Evolutionary conservation across 192 early-diverging fungal species (phyloP).

Genomic region (Dissophora globulifera): DNA sequence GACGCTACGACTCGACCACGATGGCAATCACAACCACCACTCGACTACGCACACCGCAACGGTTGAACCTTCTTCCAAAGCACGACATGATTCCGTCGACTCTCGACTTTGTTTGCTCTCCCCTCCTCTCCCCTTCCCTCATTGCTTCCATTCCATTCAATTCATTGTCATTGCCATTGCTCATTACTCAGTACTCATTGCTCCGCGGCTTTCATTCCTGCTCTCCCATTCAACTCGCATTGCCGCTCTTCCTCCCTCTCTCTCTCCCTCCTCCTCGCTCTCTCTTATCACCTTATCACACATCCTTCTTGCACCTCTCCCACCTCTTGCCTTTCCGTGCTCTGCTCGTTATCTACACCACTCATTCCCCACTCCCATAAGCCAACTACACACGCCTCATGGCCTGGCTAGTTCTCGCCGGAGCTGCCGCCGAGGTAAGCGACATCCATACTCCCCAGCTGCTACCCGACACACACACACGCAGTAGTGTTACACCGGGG

Average conservation of each 20-base stretch:
- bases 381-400: background rate
- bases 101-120: background rate
- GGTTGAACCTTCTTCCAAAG: too few relatives aligned
- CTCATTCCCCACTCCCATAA: background rate
- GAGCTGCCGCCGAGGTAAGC: constrained; percentile 37
- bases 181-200: background rate
- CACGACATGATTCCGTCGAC: constrained; percentile 3
- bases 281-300: too few relatives aligned
- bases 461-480: too few relatives aligned
- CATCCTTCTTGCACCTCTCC: background rate
- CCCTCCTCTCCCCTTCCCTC: background rate
- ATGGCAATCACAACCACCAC: too few relatives aligned
- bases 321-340: too few relatives aligned
- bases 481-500: too few relatives aligned
- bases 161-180: background rate
- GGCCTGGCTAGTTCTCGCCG: constrained; percentile 23
- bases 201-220: background rate
- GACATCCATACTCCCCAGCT: too few relatives aligned
- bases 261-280: too few relatives aligned
- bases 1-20: too few relatives aligned
- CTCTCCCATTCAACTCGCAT: background rate
- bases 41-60: too few relatives aligned
- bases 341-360: constrained; percentile 1
- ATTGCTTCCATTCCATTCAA: background rate
- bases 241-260: background rate